Evolutionary conservation across 1,139 yeast genomes (phyloP).

Genomic region (Kodamaea anthophila): DNA sequence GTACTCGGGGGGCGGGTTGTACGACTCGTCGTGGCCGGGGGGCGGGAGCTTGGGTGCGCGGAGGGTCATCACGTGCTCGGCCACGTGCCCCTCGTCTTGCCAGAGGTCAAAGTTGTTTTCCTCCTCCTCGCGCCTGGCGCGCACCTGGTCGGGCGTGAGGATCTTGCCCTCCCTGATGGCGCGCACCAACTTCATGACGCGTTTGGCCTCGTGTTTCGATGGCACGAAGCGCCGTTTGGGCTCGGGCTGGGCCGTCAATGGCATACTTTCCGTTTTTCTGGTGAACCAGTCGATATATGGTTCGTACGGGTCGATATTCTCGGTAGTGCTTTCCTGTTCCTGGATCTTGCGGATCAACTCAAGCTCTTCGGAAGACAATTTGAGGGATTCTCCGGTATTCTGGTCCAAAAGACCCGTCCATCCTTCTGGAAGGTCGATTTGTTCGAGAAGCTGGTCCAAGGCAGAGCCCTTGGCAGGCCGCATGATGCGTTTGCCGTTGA

Average conservation of each 20-base stretch:
- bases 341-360: slow-evolving; percentile 85
- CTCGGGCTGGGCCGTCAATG: slow-evolving; percentile 88
- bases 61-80: slow-evolving; percentile 77
- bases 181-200: slow-evolving; percentile 90
- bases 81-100: slow-evolving; percentile 58
- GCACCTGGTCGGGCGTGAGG: slow-evolving; percentile 60
- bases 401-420: slow-evolving; percentile 97
- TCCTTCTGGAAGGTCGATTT: slow-evolving; percentile 92
- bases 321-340: slow-evolving; percentile 79
- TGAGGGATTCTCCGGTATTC: slow-evolving; percentile 81
- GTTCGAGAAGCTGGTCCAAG: slow-evolving; percentile 78
- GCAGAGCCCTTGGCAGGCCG: slow-evolving; percentile 98
- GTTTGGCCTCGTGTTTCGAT: slow-evolving; percentile 92
- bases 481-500: slow-evolving; percentile 96
- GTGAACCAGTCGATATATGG: slow-evolving; percentile 96
- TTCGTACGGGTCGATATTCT: slow-evolving; percentile 78
- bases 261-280: slow-evolving; percentile 79
- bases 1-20: slow-evolving; percentile 97
- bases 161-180: slow-evolving; percentile 97
- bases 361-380: slow-evolving; percentile 81
- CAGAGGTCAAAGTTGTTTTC: slow-evolving; percentile 68
- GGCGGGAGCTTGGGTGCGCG: slow-evolving; percentile 95
- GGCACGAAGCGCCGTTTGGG: slow-evolving; percentile 97
- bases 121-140: slow-evolving; percentile 48
- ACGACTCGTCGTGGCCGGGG: slow-evolving; percentile 94